Evolutionary conservation across 2,329 filamentous ascomycete species (phyloP).

Genomic region (Xylariaceae sp.): DNA sequence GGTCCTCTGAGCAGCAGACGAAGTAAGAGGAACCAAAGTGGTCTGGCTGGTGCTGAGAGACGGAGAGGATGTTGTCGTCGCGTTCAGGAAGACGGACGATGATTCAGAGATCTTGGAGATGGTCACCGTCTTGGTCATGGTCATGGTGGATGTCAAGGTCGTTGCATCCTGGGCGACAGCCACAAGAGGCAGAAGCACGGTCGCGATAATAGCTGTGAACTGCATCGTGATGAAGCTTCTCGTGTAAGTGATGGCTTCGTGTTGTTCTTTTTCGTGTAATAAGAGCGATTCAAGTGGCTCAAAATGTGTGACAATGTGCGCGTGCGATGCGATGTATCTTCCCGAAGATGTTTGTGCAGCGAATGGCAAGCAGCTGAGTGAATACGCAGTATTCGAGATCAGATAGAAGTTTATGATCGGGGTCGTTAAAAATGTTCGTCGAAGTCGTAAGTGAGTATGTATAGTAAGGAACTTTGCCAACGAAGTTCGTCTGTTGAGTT

Average conservation of each 20-base stretch:
- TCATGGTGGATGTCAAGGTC: slow-evolving; percentile 45
- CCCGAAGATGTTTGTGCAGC: slow-evolving; percentile 15
- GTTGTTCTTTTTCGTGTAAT: slow-evolving; percentile 7
- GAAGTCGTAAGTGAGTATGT: slow-evolving; percentile 20
- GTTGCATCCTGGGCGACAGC: slow-evolving; percentile 46
- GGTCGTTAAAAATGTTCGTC: slow-evolving; percentile 20
- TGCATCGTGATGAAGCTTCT: slow-evolving; percentile 36
- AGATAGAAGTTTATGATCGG: slow-evolving; percentile 10
- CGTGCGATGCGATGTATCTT: slow-evolving; percentile 13
- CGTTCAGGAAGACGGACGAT: slow-evolving; percentile 26
- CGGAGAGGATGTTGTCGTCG: slow-evolving; percentile 26
- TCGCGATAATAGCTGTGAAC: slow-evolving; percentile 41
- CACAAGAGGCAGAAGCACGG: slow-evolving; percentile 48
- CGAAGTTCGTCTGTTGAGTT: slow-evolving; percentile 28
- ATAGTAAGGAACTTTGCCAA: slow-evolving; percentile 31
- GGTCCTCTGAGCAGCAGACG: slow-evolving; percentile 16
- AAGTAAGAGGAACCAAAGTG: slow-evolving; percentile 7
- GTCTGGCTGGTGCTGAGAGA: slow-evolving; percentile 32
- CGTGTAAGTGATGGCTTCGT: neutral
- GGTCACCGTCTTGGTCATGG: slow-evolving; percentile 48
- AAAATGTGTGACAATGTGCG: slow-evolving; percentile 11
- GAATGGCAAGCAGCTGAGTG: slow-evolving; percentile 19
- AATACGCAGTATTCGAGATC: slow-evolving; percentile 30
- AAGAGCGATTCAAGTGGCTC: slow-evolving; percentile 18
- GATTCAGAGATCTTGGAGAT: slow-evolving; percentile 38